Evolutionary conservation across 352 stramenopile species (phyloP).

Genomic region (Phytopythium chamaehyphon): DNA sequence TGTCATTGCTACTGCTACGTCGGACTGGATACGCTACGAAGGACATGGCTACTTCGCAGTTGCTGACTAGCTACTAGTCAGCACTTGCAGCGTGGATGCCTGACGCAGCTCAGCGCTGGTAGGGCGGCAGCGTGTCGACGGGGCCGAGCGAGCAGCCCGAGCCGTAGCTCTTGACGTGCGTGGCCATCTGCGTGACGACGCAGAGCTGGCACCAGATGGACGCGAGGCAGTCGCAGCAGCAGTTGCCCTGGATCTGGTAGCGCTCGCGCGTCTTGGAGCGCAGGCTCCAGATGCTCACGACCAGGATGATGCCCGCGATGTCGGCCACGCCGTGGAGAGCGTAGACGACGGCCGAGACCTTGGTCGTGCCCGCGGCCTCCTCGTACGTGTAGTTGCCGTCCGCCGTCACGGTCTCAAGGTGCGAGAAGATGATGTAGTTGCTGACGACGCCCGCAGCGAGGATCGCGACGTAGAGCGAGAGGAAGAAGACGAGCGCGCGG

Average conservation of each 20-base stretch:
- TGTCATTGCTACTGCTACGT: too few species aligned
- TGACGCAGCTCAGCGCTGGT: constrained; percentile 3
- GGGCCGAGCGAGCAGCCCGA: constrained; percentile 32
- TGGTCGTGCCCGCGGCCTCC: constrained; percentile 18
- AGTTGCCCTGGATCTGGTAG: constrained; percentile 17
- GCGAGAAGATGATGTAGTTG: constrained; percentile 7
- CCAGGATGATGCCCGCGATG: constrained; percentile 4
- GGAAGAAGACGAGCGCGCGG: constrained; percentile 9
- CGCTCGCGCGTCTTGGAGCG: constrained; percentile 10
- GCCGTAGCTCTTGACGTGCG: constrained; percentile 39
- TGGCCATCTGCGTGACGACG: constrained; percentile 44
- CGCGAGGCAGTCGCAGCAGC: constrained; percentile 19
- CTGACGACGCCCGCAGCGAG: constrained; percentile 5
- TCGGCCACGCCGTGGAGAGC: constrained; percentile 12
- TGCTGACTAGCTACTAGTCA: too few species aligned
- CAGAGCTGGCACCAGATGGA: constrained; percentile 27
- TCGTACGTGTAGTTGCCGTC: constrained; percentile 1
- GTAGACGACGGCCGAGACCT: constrained; percentile 18
- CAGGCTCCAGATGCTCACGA: constrained; percentile 16
- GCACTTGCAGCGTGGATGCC: too few species aligned
- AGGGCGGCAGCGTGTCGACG: constrained; percentile 26
- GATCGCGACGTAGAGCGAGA: constrained; percentile 8
- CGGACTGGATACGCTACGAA: too few species aligned
- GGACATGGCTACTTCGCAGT: too few species aligned
- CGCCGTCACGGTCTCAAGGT: neutral